Evolutionary conservation across 768 basidiomycete genomes (phyloP).

Genomic region (Cubamyces sp.): DNA sequence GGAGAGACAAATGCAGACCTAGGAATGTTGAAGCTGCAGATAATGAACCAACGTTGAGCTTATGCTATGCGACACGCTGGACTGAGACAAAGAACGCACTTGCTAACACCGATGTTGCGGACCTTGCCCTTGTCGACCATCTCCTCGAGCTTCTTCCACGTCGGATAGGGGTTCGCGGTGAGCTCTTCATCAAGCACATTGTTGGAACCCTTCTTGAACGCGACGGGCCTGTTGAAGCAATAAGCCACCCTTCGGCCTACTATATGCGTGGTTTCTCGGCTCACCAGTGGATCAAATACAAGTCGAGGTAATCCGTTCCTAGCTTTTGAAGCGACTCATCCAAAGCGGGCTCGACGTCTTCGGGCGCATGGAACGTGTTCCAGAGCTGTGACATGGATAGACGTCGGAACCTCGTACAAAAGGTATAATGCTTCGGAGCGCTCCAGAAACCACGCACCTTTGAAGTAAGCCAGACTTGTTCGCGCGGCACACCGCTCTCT

Average conservation of each 20-base stretch:
- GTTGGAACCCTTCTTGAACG: constrained; percentile 58
- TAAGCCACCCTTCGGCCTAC: background rate
- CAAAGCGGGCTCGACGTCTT: constrained; percentile 67
- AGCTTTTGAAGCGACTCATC: constrained; percentile 68
- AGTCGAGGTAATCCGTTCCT: constrained; percentile 71
- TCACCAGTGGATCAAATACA: constrained; percentile 83
- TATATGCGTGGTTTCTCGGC: constrained; percentile 1
- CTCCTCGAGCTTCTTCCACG: constrained; percentile 82
- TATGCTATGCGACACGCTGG: background rate
- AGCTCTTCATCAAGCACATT: constrained; percentile 54
- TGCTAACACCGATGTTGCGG: constrained; percentile 83
- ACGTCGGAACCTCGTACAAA: background rate
- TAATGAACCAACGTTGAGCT: background rate
- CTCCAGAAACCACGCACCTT: constrained; percentile 40
- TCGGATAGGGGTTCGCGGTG: constrained; percentile 72
- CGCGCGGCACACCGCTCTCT: constrained; percentile 61
- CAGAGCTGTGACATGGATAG: constrained; percentile 52
- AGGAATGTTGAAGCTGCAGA: constrained; percentile 61
- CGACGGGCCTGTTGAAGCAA: constrained; percentile 57
- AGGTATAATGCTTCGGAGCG: background rate
- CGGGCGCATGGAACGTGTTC: constrained; percentile 76
- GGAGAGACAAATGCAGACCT: constrained; percentile 41
- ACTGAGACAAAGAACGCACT: constrained; percentile 45
- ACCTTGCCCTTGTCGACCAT: constrained; percentile 77
- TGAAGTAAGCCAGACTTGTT: constrained; percentile 70